Evolutionary conservation across 2,329 filamentous ascomycete genomes (phyloP), one percentile per base, ranked within the genome.

Genomic region (Talaromyces sp.): DNA sequence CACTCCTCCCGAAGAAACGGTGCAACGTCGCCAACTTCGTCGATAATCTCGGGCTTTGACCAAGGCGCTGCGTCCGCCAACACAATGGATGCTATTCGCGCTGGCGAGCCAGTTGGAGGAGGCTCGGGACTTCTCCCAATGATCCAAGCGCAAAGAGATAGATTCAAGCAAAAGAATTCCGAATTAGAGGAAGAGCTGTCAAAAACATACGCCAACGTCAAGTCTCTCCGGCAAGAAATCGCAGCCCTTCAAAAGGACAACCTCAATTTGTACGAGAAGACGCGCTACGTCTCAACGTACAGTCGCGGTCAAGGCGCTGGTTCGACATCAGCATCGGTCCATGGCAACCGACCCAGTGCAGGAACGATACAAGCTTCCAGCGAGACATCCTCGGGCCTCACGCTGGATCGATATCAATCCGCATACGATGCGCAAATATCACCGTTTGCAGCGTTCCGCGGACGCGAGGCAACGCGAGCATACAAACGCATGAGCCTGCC

Each of bases 41-140:
- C 93, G 21, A 97, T 99, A 68, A 97, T 99, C 68, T 97, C 92
- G 62, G 94, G 94, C n/a, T 92, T 97, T 70, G 90, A 96, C 69
- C 87, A 89, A 24, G 83, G 85, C 50, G 80, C 79, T 48, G 73
- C 76, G 54, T 79, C 75, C 21, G 72, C 73, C 38, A 78, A 77
- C 41, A 80, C 79, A 14, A 77, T 88, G 65, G 85, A 87, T 43
- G 77, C 83, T 7, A 77, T 88, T 26, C 82, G 85, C 32, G 83
- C 82, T 2, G 89, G 91, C 53, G 84, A 87, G 63, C 81, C 87
- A 9, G 82, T 88, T 59, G 89, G 89, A 32, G 84, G 90, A 58
- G 90, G 91, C 2, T 90, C 90, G 0, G 91, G 92, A 12, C 97
- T 99, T 65, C 80, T 99, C 26, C 95, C 94, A 35, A 99, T 99